Conservation (phyloP, 257 asterid species). For the Capsicum pubescens region DNA sequence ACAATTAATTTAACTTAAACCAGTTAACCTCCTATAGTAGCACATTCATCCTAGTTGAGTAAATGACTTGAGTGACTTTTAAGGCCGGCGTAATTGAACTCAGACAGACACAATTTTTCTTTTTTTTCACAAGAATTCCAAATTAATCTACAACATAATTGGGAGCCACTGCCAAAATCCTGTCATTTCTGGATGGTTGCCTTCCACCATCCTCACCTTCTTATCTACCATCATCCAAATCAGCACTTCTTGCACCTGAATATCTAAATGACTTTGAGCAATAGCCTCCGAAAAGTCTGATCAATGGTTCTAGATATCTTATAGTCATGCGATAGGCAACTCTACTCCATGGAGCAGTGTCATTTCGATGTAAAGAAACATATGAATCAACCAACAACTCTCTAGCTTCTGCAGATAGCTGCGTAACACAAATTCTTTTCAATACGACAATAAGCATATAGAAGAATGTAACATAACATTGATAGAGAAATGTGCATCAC, state of each 20-base stretch:
- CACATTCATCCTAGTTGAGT: background rate
- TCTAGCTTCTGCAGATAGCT: slow-evolving; percentile 83
- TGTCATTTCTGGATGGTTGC: slow-evolving; percentile 66
- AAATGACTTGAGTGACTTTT: background rate
- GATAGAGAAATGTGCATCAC: slow-evolving; percentile 1
- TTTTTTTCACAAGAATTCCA: background rate
- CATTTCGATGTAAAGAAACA: slow-evolving; percentile 86
- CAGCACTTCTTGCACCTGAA: slow-evolving; percentile 52
- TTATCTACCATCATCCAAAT: slow-evolving; percentile 69
- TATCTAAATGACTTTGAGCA: slow-evolving; percentile 85
- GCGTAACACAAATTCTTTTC: slow-evolving; percentile 42
- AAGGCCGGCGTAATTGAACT: background rate
- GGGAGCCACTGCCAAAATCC: slow-evolving; percentile 90
- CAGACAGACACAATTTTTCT: background rate
- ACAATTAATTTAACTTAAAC: background rate
- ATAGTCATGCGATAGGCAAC: slow-evolving; percentile 99
- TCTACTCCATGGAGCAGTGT: slow-evolving; percentile 91
- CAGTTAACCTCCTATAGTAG: background rate
- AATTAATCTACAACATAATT: slow-evolving; percentile 73
- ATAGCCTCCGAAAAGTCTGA: slow-evolving; percentile 97
- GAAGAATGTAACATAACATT: background rate
- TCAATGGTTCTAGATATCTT: slow-evolving; percentile 90
- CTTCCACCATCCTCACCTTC: slow-evolving; percentile 56
- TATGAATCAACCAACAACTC: slow-evolving; percentile 84
- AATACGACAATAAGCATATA: slow-evolving; percentile 25